Conservation (phyloP, 2,329 filamentous ascomycete genomes). For the Periglandula ipomoeae region DNA sequence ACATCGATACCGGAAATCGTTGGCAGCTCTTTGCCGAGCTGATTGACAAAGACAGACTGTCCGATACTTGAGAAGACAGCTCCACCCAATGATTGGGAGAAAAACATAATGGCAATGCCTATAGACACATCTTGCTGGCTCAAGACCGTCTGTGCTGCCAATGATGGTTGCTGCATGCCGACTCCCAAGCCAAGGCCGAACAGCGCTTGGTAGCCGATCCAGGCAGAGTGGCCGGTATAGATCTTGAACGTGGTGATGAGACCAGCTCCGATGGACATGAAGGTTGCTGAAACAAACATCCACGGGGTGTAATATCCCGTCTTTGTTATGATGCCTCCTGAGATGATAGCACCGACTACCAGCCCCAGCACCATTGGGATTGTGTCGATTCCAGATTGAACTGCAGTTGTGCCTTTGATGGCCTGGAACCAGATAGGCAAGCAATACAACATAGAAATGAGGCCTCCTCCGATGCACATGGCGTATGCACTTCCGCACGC, state of each 20-base stretch:
- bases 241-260: conserved; percentile 24
- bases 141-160: conserved; percentile 32
- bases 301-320: conserved; percentile 26
- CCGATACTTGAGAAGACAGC: conserved; percentile 33
- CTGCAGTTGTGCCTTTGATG: conserved; percentile 21
- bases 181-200: conserved; percentile 30
- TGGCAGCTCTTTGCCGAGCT: conserved; percentile 19
- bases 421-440: conserved; percentile 22
- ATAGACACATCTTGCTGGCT: conserved; percentile 30
- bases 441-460: neutral
- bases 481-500: neutral
- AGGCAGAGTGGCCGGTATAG: conserved; percentile 21
- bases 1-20: neutral
- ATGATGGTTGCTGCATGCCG: conserved; percentile 28
- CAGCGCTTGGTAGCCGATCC: conserved; percentile 33
- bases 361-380: conserved; percentile 22
- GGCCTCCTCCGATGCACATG: neutral
- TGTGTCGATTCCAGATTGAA: conserved; percentile 23
- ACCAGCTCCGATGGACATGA: conserved; percentile 22
- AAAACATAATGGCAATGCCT: conserved; percentile 14
- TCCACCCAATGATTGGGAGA: conserved; percentile 14
- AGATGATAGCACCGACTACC: conserved; percentile 17
- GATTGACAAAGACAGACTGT: conserved; percentile 38
- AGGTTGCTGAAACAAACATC: conserved; percentile 21
- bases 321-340: conserved; percentile 18